phyloP scores from a whole-genome alignment of 495 filamentous ascomycete species.

The Halenospora varia region DNA sequence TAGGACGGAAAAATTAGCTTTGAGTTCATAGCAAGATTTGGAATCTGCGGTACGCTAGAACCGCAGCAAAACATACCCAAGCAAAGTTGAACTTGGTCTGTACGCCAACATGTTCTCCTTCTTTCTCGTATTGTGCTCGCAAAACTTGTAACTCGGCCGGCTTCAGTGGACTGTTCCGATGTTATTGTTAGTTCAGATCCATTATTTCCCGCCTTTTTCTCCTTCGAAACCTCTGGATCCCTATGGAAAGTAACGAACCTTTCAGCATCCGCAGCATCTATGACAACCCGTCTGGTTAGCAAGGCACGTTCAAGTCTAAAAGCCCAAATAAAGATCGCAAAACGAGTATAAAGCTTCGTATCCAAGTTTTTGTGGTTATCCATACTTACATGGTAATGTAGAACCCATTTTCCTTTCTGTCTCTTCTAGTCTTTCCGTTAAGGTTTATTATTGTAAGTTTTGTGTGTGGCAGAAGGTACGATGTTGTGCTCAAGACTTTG shows the following conservation, averaged over 20 bases:
- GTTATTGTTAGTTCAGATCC: conserved; percentile 9
- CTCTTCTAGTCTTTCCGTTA: too few relatives aligned
- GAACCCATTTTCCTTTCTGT: conserved; percentile 46
- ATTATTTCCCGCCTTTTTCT: neutral
- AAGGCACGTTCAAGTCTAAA: conserved; percentile 20
- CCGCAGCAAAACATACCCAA: conserved; percentile 59
- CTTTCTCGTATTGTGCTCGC: conserved; percentile 89
- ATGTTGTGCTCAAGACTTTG: conserved; percentile 7
- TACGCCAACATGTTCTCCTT: conserved; percentile 91
- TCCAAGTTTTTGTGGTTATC: conserved; percentile 12
- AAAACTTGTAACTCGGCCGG: conserved; percentile 87
- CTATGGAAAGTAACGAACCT: conserved; percentile 53
- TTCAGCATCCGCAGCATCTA: conserved; percentile 97
- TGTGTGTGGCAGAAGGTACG: conserved; percentile 12
- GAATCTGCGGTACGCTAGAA: too few relatives aligned
- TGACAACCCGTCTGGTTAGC: conserved; percentile 22
- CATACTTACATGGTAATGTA: conserved; percentile 67
- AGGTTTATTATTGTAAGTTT: too few relatives aligned
- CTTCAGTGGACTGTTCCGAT: conserved; percentile 61
- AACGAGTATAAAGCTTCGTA: conserved; percentile 22
- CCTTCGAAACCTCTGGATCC: neutral
- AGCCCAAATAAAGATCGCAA: conserved; percentile 22
- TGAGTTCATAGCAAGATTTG: too few relatives aligned
- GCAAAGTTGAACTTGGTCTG: conserved; percentile 99
- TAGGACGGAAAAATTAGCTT: too few relatives aligned